Evolutionary conservation across 2,329 filamentous ascomycete genomes (phyloP), one percentile per base, ranked within the genome.

Genomic region (Bimuria novae-zelandiae): DNA sequence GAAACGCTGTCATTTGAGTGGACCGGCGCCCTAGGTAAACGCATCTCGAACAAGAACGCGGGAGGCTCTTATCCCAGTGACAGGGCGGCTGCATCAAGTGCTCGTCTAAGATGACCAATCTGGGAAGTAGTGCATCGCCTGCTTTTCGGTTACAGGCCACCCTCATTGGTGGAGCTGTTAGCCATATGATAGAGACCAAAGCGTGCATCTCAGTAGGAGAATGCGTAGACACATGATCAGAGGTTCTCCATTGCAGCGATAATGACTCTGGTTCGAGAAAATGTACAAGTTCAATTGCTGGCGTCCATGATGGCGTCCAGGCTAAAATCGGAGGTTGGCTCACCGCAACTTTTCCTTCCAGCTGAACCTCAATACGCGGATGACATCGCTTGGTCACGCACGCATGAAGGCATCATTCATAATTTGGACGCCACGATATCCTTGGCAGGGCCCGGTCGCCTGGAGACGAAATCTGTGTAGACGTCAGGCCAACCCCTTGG

Each of bases 41-140:
- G 42, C 37, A 42, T 39, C 45, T 51, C 51, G 43, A 49, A 60
- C 40, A 52, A 41, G 54, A 57, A 57, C 55, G 61, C 61, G 57
- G 64, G 62, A 67, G 59, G 66, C n/a, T n/a, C n/a, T n/a, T 62
- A 60, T 68, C 46, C 32, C 23, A 23, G 35, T 59, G 61, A 51
- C 61, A 50, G 49, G 56, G 52, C 51, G 58, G 56, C 57, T 60
- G 57, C 52, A 48, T 61, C 49, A 60, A 51, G n/a, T 49, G 44
- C 64, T 73, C 71, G 71, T 69, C 60, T 69, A 72, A 49, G 36
- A 49, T 59, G 47, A 43, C 69, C 60, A 22, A 12, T 37, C 60
- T 63, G 30, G 14, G 56, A 66, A 44, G 62, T 70, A 67, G 56
- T 47, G 51, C 29, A 60, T 50, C 57, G 47, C 60, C 33, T 5